These are phyloP conservation scores for Dissoconium aciculare DNA, from an alignment of 2,329 filamentous ascomycete genomes.

Conservation along the genomic window DNA sequence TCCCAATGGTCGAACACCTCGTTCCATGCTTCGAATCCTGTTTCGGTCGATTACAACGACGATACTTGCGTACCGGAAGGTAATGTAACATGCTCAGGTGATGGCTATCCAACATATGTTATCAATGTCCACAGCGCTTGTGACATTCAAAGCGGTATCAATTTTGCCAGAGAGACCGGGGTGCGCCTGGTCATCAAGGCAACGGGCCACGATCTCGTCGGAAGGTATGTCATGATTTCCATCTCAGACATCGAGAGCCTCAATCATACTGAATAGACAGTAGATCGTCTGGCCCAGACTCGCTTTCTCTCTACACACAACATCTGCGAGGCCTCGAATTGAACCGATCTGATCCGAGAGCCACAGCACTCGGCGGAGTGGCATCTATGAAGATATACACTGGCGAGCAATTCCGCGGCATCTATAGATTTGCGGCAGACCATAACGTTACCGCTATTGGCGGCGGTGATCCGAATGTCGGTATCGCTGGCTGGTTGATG, in stretches of 20 bases:
- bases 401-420: slow-evolving; percentile 3
- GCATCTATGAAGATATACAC: slow-evolving; percentile 6
- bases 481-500: slow-evolving; percentile 8
- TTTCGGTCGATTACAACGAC: slow-evolving; percentile 8
- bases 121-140: slow-evolving; percentile 2
- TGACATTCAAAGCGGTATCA: slow-evolving; percentile 6
- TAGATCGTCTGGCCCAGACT: slow-evolving; percentile 5
- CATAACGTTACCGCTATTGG: slow-evolving; percentile 6
- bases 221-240: slow-evolving; percentile 3
- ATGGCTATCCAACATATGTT: slow-evolving; percentile 7
- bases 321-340: slow-evolving; percentile 2
- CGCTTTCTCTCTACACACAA: slow-evolving; percentile 5
- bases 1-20: slow-evolving; percentile 6
- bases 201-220: slow-evolving; percentile 12
- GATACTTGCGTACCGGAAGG: slow-evolving; percentile 7
- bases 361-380: slow-evolving; percentile 3
- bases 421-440: slow-evolving; percentile 5
- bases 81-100: slow-evolving; percentile 2
- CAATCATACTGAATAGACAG: background rate
- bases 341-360: slow-evolving; percentile 5
- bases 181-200: slow-evolving; percentile 7
- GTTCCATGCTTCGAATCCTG: slow-evolving; percentile 4
- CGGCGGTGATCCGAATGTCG: slow-evolving; percentile 5
- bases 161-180: slow-evolving; percentile 6
- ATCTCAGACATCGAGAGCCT: too few species aligned